Base-by-base conservation (phyloP, 2,329 filamentous ascomycete genomes). In the Xylaria sp. region DNA sequence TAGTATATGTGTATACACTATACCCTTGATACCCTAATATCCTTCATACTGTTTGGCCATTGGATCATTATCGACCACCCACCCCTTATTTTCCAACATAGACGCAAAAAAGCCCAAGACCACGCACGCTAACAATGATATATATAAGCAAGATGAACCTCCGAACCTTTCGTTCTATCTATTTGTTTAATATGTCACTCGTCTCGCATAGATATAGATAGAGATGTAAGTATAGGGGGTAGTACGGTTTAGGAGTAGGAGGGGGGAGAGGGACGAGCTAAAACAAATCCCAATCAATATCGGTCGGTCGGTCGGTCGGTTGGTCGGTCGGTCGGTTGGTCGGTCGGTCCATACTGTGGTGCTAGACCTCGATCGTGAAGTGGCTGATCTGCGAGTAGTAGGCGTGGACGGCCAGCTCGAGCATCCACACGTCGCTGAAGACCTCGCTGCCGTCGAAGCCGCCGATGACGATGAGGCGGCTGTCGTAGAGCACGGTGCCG, bases 381-480 rank as follows among this genome's bases (percentile, higher is more conserved):
- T 89, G 85, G 68, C 85, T 88, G 66, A 89, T 89, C 71, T 89
- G 86, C 57, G 85, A 88, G 66, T 88, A 89, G 68, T 89, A 89
- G 37, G 86, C 82, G 69, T 88, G 86, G 9, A 89, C 85, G 2
- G 85, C 86, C 63, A 89, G 72, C 72, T 89, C 86, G 50, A 89
- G 72, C 5, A 88, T 77, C 76, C 81, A 85, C 17, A 87, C 86
- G 57, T 89, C 86, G 34, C 81, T 80, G 75, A 88, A 89, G 20
- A 89, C 86, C 67, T 87, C 83, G 54, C 74, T 78, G 48, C 86
- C 86, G 69, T 89, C 86, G 61, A 88, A 89, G 0, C 86, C 86
- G 17, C 86, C 86, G 52, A 89, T 82, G 37, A 87, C 71, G 38
- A 89, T 71, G 39, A 89, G 71, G 45, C 86, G 77, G 61, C 82